A percentile compares a stretch with the other conserved stretches of the same genome.
These are phyloP conservation scores for Aspergillus transmontanensis DNA, from an alignment of 2,329 filamentous ascomycete species.

Conservation along the genomic window DNA sequence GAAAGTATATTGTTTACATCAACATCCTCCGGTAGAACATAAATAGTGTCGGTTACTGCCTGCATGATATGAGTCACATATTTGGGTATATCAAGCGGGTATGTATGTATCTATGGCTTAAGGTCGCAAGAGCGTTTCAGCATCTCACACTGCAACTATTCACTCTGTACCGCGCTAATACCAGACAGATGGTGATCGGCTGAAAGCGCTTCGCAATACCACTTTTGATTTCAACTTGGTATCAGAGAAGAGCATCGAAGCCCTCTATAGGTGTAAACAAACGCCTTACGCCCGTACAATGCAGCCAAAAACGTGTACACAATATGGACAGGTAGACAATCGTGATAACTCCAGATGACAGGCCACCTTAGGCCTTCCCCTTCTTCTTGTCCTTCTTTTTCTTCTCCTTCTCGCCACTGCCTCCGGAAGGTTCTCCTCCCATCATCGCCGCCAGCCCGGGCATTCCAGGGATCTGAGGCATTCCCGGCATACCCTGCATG, in stretches of 20 bases:
- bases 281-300: constrained; percentile 44
- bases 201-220: background rate
- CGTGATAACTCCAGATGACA: constrained; percentile 1
- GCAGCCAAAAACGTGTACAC: constrained; percentile 31
- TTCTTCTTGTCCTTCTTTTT: constrained; percentile 56
- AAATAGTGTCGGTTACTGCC: background rate
- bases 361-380: constrained; percentile 40
- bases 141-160: background rate
- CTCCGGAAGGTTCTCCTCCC: constrained; percentile 30
- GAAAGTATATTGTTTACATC: background rate
- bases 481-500: constrained; percentile 46
- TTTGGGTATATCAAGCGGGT: background rate
- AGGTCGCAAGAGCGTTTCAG: background rate
- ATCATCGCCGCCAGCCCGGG: constrained; percentile 61
- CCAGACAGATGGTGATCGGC: background rate
- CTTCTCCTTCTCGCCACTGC: constrained; percentile 41
- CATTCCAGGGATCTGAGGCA: constrained; percentile 47
- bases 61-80: background rate
- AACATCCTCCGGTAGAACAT: no score
- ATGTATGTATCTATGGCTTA: background rate
- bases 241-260: constrained; percentile 23
- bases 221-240: constrained; percentile 18
- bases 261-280: constrained; percentile 23
- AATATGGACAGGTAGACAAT: constrained; percentile 17
- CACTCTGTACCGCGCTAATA: background rate